Conservation (phyloP, 306 rosid genomes). For the Prunus mongolica region DNA sequence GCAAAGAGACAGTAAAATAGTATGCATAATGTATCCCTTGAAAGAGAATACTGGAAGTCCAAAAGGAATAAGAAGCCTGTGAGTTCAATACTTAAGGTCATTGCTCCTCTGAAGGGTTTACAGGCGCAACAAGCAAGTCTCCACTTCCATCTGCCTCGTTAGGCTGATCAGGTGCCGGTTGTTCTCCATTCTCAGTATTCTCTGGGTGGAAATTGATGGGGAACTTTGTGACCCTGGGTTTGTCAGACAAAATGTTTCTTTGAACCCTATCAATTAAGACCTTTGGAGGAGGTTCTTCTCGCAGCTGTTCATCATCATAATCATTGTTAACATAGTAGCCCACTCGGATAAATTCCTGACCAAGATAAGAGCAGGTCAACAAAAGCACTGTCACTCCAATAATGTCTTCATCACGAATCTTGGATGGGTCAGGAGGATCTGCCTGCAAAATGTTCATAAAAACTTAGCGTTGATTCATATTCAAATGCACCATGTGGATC, state of each 20-base stretch:
- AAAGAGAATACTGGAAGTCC: not conserved
- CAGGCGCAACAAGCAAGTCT: slow-evolving; percentile 30
- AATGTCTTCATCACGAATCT: slow-evolving; percentile 91
- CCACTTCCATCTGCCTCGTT: slow-evolving; percentile 30
- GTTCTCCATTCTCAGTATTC: slow-evolving; percentile 42
- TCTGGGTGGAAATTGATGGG: slow-evolving; percentile 69
- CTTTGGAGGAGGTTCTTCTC: slow-evolving; percentile 89
- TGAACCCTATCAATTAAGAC: slow-evolving; percentile 68
- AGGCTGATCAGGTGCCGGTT: slow-evolving; percentile 42
- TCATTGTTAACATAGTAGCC: slow-evolving; percentile 96
- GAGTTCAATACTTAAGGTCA: slow-evolving; percentile 19
- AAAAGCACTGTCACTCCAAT: slow-evolving; percentile 81
- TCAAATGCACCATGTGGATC: no score
- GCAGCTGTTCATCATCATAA: slow-evolving; percentile 83
- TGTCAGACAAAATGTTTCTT: slow-evolving; percentile 85
- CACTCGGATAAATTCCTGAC: slow-evolving; percentile 83
- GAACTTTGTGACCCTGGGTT: slow-evolving; percentile 90
- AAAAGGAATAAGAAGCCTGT: not conserved
- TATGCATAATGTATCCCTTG: slow-evolving; percentile 7
- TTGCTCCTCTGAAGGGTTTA: slow-evolving; percentile 36
- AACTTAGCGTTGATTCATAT: no score
- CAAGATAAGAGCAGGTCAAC: slow-evolving; percentile 81
- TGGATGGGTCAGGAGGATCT: slow-evolving; percentile 87
- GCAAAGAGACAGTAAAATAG: not conserved
- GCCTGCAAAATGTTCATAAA: slow-evolving; percentile 56